Base-by-base conservation (phyloP, 2,329 filamentous ascomycete genomes). In the Pseudogymnoascus sp. region DNA sequence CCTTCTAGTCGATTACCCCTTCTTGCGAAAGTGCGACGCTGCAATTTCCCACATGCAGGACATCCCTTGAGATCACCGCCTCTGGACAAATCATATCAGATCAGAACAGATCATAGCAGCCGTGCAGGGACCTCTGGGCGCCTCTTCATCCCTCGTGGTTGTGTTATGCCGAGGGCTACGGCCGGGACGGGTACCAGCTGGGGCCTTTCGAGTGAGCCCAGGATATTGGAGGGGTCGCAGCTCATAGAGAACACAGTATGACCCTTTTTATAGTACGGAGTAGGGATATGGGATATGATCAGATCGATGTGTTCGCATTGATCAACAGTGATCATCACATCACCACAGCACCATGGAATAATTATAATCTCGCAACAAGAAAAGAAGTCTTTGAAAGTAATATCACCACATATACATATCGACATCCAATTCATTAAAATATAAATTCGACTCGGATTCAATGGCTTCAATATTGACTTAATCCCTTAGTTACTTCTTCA, bases 21-120 rank as follows among this genome's bases (percentile, higher is more conserved):
- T 55, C 45, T 55, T 55, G 25, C 45, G 25, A 55, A 33, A 55
- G 25, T 33, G 25, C 45, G 45, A 55, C 45, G 25, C 25, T 55
- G 45, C 45, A 55, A 55, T 55, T 55, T 55, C 45, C 45, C 45
- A 16, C n/a, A 55, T 55, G 45, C 45, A 55, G 45, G n/a, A 55
- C 45, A 55, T 55, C 45, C 45, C 11, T 19, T 19, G 25, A 3
- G 45, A 19, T 33, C 45, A 33, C 3, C 45, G 25, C 33, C 25
- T 55, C 33, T 33, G 45, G 25, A 55, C 45, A 55, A 55, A 55
- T 55, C 45, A 33, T 19, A 55, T 30, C 45, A 55, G 45, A 55
- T 55, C 25, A 55, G 4, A 33, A 55, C 45, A 55, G 45, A 55
- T 55, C 45, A 55, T 55, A 19, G n/a, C 25, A 55, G 9, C 2